Evolutionary conservation across 352 stramenopile species (phyloP).

Genomic region (Thraustotheca clavata): DNA sequence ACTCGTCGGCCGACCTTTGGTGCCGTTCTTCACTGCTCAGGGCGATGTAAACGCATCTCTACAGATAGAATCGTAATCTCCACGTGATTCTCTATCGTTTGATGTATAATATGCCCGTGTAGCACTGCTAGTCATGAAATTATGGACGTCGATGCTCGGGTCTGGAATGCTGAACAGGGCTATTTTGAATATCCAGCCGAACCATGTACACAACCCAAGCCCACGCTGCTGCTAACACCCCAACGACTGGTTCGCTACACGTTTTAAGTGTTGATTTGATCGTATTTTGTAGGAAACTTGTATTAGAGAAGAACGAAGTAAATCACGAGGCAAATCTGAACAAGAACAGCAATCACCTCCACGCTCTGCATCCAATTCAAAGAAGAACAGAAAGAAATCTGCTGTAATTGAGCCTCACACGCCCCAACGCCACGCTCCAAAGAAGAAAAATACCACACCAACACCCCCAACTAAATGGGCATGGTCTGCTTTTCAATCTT

Average conservation of each 20-base stretch:
- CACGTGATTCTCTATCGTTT: not conserved
- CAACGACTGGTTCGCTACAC: slow-evolving; percentile 13
- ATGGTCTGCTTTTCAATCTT: slow-evolving; percentile 79
- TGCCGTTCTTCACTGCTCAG: slow-evolving; percentile 66
- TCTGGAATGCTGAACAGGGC: slow-evolving; percentile 72
- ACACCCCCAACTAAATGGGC: slow-evolving; percentile 64
- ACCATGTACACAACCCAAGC: not conserved
- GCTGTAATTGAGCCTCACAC: not conserved
- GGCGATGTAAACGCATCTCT: slow-evolving; percentile 69
- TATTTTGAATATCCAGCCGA: slow-evolving; percentile 70
- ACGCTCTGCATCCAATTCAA: not conserved
- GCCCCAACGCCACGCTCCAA: slow-evolving; percentile 1
- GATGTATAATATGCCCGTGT: not conserved
- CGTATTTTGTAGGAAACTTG: slow-evolving; percentile 3
- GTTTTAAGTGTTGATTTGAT: not conserved
- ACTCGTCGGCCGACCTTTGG: slow-evolving; percentile 55
- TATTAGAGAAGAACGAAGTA: slow-evolving; percentile 9
- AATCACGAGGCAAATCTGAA: slow-evolving; percentile 10
- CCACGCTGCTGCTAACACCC: slow-evolving; percentile 15
- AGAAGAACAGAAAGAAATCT: not conserved
- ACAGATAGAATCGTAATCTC: slow-evolving; percentile 25
- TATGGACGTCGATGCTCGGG: slow-evolving; percentile 70
- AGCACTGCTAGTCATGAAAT: slow-evolving; percentile 28
- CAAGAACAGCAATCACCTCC: not conserved
- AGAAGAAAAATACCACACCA: slow-evolving; percentile 38